phyloP scores from a whole-genome alignment of 2,329 filamentous ascomycete genomes.

The Drechslerella coelobrocha region DNA sequence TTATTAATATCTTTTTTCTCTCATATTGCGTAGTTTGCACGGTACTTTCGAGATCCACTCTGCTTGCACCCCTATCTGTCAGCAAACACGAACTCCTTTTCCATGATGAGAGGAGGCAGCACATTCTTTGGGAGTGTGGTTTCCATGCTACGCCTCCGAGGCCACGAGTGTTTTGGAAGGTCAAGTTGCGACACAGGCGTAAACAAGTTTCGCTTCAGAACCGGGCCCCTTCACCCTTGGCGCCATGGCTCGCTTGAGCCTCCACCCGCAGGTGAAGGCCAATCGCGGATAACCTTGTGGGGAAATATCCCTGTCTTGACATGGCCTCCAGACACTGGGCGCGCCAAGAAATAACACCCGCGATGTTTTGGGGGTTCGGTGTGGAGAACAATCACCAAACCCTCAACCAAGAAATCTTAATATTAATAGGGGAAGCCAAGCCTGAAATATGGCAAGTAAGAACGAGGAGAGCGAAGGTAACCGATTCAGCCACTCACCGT shows the following conservation, averaged over 20 bases:
- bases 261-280: conserved; percentile 18
- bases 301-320: conserved; percentile 10
- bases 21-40: too few relatives aligned
- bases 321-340: conserved; percentile 28
- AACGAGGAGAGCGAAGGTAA: conserved; percentile 20
- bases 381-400: conserved; percentile 32
- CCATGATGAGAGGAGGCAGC: conserved; percentile 1
- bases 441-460: conserved; percentile 29
- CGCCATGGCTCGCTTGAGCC: conserved; percentile 43
- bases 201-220: conserved; percentile 51
- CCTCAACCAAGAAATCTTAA: conserved; percentile 9
- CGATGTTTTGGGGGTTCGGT: conserved; percentile 32
- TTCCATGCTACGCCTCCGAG: conserved; percentile 33
- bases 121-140: conserved; percentile 9
- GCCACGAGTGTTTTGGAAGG: conserved; percentile 39
- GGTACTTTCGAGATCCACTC: too few relatives aligned
- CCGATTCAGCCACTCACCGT: conserved; percentile 12
- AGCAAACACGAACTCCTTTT: neutral
- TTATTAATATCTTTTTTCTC: too few relatives aligned
- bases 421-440: neutral
- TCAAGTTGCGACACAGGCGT: conserved; percentile 35
- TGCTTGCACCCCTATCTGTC: neutral
- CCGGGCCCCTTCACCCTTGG: conserved; percentile 34
- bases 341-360: conserved; percentile 45
- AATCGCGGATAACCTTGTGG: conserved; percentile 12